Conservation (phyloP, 345 rosid genomes). For the Sonneratia alba region DNA sequence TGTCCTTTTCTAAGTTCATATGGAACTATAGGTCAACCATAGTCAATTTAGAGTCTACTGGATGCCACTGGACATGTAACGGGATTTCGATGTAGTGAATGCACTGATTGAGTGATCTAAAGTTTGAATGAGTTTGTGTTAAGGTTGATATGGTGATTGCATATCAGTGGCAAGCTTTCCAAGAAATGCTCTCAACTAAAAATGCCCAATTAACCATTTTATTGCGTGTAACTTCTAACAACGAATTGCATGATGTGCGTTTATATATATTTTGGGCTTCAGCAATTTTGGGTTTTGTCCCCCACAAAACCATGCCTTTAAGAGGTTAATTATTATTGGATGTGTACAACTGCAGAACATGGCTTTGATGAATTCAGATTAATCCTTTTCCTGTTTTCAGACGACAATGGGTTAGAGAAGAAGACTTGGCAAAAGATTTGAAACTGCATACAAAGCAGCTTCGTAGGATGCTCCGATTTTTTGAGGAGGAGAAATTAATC, state of each 20-base stretch:
- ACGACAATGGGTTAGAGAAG: slow-evolving; percentile 93
- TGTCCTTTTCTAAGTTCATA: too few species aligned
- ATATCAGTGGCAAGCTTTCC: background rate
- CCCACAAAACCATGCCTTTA: background rate
- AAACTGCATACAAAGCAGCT: slow-evolving; percentile 74
- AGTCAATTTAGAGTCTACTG: background rate
- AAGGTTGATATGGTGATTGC: background rate
- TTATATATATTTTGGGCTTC: background rate
- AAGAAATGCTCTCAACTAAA: background rate
- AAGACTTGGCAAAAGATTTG: slow-evolving; percentile 86
- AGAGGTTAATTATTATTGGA: background rate
- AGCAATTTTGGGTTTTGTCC: background rate
- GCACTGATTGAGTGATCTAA: background rate
- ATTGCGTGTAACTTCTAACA: background rate
- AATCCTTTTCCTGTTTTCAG: slow-evolving; percentile 20
- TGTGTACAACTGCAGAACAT: background rate
- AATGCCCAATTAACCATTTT: background rate
- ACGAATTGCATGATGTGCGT: background rate
- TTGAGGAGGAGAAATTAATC: slow-evolving; percentile 73
- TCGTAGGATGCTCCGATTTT: slow-evolving; percentile 51
- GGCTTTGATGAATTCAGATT: background rate
- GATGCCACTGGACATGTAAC: background rate
- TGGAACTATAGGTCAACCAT: background rate
- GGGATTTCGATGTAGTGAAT: background rate
- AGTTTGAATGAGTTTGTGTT: background rate